phyloP scores from a whole-genome alignment of 2,329 filamentous ascomycete species.

The Esteya vermicola region DNA sequence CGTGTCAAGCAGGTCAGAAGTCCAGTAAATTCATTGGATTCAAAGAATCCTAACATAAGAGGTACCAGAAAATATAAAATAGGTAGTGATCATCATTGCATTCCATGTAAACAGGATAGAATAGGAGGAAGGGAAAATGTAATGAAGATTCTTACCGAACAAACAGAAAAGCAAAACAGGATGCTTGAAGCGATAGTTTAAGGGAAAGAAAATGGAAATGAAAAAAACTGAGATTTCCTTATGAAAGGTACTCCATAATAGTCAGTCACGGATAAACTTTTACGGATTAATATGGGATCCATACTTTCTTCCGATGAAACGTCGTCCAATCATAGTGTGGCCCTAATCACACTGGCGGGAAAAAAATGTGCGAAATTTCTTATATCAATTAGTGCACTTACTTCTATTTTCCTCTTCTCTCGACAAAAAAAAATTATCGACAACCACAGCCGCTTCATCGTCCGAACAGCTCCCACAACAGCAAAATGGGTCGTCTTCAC shows the following conservation, averaged over 20 bases:
- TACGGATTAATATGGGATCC: background rate
- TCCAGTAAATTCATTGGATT: conserved; percentile 69
- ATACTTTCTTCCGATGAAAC: background rate
- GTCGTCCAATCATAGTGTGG: background rate
- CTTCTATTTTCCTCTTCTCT: background rate
- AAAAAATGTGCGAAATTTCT: background rate
- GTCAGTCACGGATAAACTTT: background rate
- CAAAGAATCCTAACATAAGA: conserved; percentile 73
- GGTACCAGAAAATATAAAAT: conserved; percentile 76
- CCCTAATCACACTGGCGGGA: background rate
- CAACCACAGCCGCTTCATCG: conserved; percentile 12
- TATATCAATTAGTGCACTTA: background rate
- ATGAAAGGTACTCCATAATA: too few species aligned
- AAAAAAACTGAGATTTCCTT: background rate
- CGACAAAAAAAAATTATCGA: conserved; percentile 6
- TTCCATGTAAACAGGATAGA: conserved; percentile 2
- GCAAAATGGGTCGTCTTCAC: conserved; percentile 96
- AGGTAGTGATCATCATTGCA: conserved; percentile 58
- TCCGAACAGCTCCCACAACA: conserved; percentile 25
- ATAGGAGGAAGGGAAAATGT: background rate
- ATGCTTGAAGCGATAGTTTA: background rate
- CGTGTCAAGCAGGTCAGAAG: conserved; percentile 50
- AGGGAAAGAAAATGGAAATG: background rate
- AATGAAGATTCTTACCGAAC: background rate
- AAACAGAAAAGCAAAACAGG: background rate